These are phyloP conservation scores for Pleurozium schreberi DNA, from an alignment of 225 moss, liverwort and hornwort genomes.

Conservation along the genomic window DNA sequence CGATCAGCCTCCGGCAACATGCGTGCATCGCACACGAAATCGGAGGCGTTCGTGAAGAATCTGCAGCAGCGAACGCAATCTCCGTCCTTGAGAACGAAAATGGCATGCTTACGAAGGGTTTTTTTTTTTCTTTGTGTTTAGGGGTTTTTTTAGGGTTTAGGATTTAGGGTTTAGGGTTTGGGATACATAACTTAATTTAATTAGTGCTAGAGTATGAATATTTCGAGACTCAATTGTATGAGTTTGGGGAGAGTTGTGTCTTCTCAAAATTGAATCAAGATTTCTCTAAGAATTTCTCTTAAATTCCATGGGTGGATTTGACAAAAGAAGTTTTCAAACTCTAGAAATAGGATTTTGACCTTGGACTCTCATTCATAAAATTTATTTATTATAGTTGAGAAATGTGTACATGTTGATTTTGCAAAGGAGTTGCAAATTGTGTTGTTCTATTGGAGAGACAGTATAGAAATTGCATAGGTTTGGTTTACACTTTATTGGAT, in stretches of 20 bases:
- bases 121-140: too few relatives aligned
- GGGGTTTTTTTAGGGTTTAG: background rate
- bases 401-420: background rate
- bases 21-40: background rate
- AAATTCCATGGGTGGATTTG: background rate
- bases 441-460: background rate
- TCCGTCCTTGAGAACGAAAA: background rate
- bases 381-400: background rate
- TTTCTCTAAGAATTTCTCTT: too few relatives aligned
- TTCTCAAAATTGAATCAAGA: background rate
- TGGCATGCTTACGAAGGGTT: background rate
- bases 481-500: fast-evolving
- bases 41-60: background rate
- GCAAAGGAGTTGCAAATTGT: fast-evolving
- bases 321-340: background rate
- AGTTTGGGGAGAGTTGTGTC: background rate
- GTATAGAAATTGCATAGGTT: fast-evolving
- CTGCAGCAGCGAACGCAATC: background rate
- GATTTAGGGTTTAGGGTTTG: background rate
- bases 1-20: background rate
- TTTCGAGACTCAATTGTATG: background rate
- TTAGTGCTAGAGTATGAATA: background rate
- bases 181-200: background rate
- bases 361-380: too few relatives aligned
- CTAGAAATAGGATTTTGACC: fast-evolving